A percentile compares a stretch with the other conserved stretches of the same genome.
phyloP scores from a whole-genome alignment of 2,329 filamentous ascomycete genomes.

The Talaromyces sp. region DNA sequence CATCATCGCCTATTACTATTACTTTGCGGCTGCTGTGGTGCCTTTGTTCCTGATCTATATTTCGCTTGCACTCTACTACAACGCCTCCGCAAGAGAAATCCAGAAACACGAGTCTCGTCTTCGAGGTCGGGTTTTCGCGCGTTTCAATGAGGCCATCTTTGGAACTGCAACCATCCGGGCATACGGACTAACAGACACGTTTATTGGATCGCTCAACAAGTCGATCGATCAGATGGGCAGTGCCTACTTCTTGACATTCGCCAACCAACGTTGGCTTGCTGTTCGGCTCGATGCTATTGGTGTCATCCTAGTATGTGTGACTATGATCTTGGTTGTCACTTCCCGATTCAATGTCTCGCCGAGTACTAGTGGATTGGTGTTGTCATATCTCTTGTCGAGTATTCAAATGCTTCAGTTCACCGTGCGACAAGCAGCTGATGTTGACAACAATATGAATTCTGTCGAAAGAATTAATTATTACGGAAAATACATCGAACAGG shows the following conservation, averaged over 20 bases:
- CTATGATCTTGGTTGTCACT: conserved; percentile 71
- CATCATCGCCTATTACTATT: conserved; percentile 85
- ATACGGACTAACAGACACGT: conserved; percentile 74
- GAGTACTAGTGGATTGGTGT: conserved; percentile 77
- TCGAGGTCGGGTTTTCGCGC: conserved; percentile 66
- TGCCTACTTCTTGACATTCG: conserved; percentile 91
- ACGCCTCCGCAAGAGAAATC: conserved; percentile 78
- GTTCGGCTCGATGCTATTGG: conserved; percentile 80
- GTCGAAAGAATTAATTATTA: conserved; percentile 74
- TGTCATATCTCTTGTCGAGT: conserved; percentile 89
- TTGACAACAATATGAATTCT: conserved; percentile 66
- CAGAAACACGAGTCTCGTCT: conserved; percentile 85
- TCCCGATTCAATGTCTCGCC: conserved; percentile 59
- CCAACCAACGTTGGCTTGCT: conserved; percentile 91
- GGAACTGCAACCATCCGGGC: conserved; percentile 75
- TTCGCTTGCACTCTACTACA: conserved; percentile 75
- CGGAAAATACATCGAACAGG: conserved; percentile 56
- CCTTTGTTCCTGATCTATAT: conserved; percentile 66
- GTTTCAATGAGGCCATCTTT: conserved; percentile 78
- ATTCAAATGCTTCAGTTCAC: conserved; percentile 96
- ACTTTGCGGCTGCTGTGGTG: conserved; percentile 61
- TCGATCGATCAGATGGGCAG: conserved; percentile 86
- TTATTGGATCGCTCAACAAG: conserved; percentile 62
- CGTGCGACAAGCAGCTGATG: conserved; percentile 86
- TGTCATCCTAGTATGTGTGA: conserved; percentile 77